Evolutionary conservation across 2,329 filamentous ascomycete species (phyloP).

Genomic region (Beauveria pseudobassiana): DNA sequence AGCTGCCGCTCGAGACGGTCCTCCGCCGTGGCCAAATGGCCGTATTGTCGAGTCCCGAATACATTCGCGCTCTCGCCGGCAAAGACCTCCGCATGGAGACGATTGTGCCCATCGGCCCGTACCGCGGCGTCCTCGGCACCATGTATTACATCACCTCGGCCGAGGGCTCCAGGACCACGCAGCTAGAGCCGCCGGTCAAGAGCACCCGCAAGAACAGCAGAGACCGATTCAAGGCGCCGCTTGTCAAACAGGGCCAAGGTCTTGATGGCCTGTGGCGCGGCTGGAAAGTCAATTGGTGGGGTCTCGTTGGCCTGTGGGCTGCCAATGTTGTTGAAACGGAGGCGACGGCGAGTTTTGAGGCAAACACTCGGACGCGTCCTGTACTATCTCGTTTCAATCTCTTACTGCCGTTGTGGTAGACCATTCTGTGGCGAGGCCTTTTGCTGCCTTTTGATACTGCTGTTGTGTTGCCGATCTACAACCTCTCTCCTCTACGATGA

Average conservation of each 20-base stretch:
- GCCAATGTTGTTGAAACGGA: conserved; percentile 54
- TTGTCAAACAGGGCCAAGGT: conserved; percentile 56
- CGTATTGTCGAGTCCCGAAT: conserved; percentile 51
- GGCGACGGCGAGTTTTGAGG: conserved; percentile 53
- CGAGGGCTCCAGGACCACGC: conserved; percentile 59
- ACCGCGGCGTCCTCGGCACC: conserved; percentile 81
- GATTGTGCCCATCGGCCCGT: conserved; percentile 72
- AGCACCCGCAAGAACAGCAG: conserved; percentile 27
- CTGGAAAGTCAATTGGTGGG: conserved; percentile 75
- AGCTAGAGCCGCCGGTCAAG: conserved; percentile 26
- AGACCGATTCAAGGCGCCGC: conserved; percentile 24
- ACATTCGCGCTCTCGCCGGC: conserved; percentile 41
- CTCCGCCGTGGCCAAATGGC: conserved; percentile 80
- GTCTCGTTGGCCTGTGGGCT: conserved; percentile 65
- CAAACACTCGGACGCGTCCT: not conserved
- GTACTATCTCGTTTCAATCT: not conserved
- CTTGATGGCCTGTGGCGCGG: conserved; percentile 62
- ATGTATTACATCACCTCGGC: conserved; percentile 81
- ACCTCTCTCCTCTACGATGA: conserved; percentile 12
- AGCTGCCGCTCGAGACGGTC: conserved; percentile 86
- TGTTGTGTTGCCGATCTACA: not conserved
- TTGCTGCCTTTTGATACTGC: not conserved
- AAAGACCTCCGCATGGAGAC: conserved; percentile 50
- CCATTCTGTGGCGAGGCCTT: conserved; percentile 3
- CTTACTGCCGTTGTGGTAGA: not conserved